Evolutionary conservation across 257 asterid species (phyloP).

Genomic region (Ilex aquifolium): DNA sequence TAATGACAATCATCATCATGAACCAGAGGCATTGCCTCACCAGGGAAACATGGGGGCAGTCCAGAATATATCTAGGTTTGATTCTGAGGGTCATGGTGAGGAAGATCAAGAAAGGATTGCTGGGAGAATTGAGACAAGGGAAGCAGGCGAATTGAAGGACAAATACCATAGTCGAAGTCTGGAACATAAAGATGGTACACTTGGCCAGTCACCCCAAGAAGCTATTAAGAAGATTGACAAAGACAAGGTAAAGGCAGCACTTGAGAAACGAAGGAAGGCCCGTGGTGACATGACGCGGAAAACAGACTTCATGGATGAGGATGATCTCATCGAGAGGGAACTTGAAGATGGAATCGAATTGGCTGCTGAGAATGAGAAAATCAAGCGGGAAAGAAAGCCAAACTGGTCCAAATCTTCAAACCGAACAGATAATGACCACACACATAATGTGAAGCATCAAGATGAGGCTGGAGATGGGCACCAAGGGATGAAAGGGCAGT

Average conservation of each 20-base stretch:
- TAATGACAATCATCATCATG: conserved; percentile 28
- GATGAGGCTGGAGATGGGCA: conserved; percentile 34
- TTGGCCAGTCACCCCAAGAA: conserved; percentile 29
- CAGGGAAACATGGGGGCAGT: conserved; percentile 29
- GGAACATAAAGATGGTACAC: conserved; percentile 21
- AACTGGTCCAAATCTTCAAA: conserved; percentile 37
- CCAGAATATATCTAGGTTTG: conserved; percentile 24
- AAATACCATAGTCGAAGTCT: conserved; percentile 29
- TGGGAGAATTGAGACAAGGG: conserved; percentile 38
- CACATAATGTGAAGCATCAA: conserved; percentile 17
- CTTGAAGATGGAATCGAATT: conserved; percentile 67
- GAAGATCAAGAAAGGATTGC: conserved; percentile 38
- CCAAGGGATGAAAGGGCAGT: conserved; percentile 37
- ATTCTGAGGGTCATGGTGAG: conserved; percentile 26
- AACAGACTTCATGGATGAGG: conserved; percentile 55
- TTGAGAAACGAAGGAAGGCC: conserved; percentile 58
- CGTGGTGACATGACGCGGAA: conserved; percentile 56
- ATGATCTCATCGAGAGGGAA: conserved; percentile 66
- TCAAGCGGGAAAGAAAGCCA: conserved; percentile 37
- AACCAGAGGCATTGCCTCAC: conserved; percentile 23
- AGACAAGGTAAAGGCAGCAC: conserved; percentile 76
- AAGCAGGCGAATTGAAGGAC: conserved; percentile 40
- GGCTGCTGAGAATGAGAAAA: conserved; percentile 49
- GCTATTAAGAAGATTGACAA: conserved; percentile 49
- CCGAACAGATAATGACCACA: conserved; percentile 33